Evolutionary conservation across 2,329 filamentous ascomycete genomes (phyloP).

Genomic region (Pestalotiopsis fici): DNA sequence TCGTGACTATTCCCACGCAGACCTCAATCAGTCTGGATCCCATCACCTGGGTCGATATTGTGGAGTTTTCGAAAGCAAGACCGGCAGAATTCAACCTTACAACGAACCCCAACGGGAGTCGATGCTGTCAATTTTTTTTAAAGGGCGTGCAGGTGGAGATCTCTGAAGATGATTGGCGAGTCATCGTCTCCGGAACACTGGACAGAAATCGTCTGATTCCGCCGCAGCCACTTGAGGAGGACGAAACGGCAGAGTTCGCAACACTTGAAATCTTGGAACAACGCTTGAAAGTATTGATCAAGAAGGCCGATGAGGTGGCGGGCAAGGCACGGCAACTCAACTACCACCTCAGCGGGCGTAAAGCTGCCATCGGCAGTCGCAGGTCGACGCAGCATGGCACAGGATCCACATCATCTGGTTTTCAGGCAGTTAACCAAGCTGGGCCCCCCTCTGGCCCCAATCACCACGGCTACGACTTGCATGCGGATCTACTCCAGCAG

Average conservation of each 20-base stretch:
- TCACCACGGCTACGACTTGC: slow-evolving; percentile 45
- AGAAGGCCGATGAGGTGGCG: slow-evolving; percentile 74
- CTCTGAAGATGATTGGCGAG: slow-evolving; percentile 81
- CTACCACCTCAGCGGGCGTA: slow-evolving; percentile 75
- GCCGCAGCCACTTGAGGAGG: slow-evolving; percentile 78
- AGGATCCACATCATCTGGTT: slow-evolving; percentile 34
- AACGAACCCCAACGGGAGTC: slow-evolving; percentile 66
- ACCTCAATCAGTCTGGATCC: slow-evolving; percentile 53
- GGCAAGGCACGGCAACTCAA: slow-evolving; percentile 71
- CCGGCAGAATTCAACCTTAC: slow-evolving; percentile 76
- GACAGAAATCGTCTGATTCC: slow-evolving; percentile 74
- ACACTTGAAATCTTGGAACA: slow-evolving; percentile 83
- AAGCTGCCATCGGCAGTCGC: slow-evolving; percentile 69
- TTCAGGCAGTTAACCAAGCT: slow-evolving; percentile 34
- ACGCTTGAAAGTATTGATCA: slow-evolving; percentile 74
- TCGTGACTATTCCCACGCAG: slow-evolving; percentile 56
- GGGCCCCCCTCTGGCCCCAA: slow-evolving; percentile 24
- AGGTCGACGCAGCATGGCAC: slow-evolving; percentile 40
- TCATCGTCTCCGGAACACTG: slow-evolving; percentile 80
- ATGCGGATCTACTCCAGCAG: slow-evolving; percentile 57
- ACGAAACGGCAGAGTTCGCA: slow-evolving; percentile 82
- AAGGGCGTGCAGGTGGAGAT: slow-evolving; percentile 84
- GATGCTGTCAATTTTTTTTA: slow-evolving; percentile 79
- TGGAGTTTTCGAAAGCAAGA: slow-evolving; percentile 80
- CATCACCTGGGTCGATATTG: slow-evolving; percentile 83